Percentiles rank a stretch among this genome's conserved stretches.
phyloP scores from a whole-genome alignment of 352 stramenopile genomes.

The Elongisporangium senticosum region DNA sequence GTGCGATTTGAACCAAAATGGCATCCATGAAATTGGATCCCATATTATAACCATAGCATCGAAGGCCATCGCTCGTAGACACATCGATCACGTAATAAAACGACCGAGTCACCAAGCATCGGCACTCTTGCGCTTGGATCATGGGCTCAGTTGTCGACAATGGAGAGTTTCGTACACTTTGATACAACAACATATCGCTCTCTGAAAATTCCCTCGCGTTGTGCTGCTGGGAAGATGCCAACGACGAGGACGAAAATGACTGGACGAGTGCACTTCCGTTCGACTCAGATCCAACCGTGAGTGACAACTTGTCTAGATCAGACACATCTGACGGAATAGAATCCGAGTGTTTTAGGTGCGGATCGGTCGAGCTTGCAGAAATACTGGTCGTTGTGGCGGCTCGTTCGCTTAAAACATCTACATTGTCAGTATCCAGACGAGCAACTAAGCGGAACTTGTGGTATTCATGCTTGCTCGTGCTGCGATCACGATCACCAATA shows the following conservation, averaged over 20 bases:
- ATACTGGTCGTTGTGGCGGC: neutral
- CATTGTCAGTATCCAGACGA: neutral
- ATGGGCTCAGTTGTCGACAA: neutral
- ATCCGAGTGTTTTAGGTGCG: neutral
- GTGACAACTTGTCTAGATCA: neutral
- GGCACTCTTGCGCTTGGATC: neutral
- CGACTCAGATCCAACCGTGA: neutral
- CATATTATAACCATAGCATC: constrained; percentile 78
- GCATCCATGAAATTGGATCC: constrained; percentile 52
- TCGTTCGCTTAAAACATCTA: neutral
- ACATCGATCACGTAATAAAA: constrained; percentile 77
- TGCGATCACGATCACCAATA: neutral
- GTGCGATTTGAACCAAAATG: constrained; percentile 42
- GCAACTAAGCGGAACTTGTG: neutral
- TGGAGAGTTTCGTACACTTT: constrained; percentile 6
- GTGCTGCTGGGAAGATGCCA: neutral
- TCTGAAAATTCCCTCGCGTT: constrained; percentile 31
- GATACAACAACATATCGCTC: constrained; percentile 52
- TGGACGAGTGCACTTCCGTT: neutral
- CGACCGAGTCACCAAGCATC: constrained; percentile 30
- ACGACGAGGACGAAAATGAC: neutral
- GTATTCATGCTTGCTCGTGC: neutral
- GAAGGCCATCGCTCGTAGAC: constrained; percentile 47
- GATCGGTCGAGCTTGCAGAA: neutral
- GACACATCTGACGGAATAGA: neutral